These are phyloP conservation scores for Dissophora ornata DNA, from an alignment of 192 early-diverging fungal species.

Conservation along the genomic window DNA sequence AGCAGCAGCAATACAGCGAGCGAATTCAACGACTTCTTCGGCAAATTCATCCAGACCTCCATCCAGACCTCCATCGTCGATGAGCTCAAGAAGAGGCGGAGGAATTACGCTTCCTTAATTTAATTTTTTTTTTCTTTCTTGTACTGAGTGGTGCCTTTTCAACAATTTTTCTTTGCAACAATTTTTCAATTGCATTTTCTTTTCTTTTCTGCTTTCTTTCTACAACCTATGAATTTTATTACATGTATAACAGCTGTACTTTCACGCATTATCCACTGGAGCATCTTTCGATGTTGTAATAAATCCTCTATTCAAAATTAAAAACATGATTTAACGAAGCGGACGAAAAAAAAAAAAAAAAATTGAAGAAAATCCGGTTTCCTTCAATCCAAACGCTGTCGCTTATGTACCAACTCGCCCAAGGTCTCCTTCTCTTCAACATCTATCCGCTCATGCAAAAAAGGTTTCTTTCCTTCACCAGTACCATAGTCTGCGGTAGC, in stretches of 20 bases:
- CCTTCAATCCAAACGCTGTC: conserved; percentile 7
- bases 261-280: too few relatives aligned
- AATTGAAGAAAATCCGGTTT: too few relatives aligned
- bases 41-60: neutral
- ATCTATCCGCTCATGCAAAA: conserved; percentile 76
- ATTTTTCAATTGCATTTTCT: too few relatives aligned
- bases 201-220: too few relatives aligned
- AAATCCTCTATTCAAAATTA: too few relatives aligned
- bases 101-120: neutral
- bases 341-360: too few relatives aligned
- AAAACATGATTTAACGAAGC: too few relatives aligned
- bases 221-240: too few relatives aligned
- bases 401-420: conserved; percentile 12
- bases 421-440: conserved; percentile 28
- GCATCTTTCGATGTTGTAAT: too few relatives aligned
- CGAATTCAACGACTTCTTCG: neutral
- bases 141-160: neutral
- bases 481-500: conserved; percentile 83
- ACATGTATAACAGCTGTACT: too few relatives aligned
- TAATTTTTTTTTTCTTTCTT: neutral
- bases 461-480: conserved; percentile 73
- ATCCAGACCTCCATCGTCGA: conserved; percentile 1
- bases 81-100: too few relatives aligned
- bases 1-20: conserved; percentile 6
- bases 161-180: neutral